A percentile compares a stretch with the other conserved stretches of the same genome.
Evolutionary conservation across 2,329 filamentous ascomycete genomes (phyloP).

Genomic region (Paraconiothyrium sp.): DNA sequence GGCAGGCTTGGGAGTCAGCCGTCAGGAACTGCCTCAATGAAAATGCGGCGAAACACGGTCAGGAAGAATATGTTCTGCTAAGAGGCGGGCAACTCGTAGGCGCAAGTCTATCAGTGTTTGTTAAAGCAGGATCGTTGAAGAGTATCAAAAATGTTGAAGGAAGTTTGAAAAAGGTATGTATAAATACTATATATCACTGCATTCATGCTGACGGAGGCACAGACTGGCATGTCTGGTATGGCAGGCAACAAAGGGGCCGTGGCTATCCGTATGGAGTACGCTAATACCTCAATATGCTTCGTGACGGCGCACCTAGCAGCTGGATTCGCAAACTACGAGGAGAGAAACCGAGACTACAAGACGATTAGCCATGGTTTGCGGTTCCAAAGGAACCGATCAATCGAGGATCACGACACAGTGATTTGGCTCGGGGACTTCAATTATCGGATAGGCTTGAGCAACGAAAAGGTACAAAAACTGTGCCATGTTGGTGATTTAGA

Average conservation of each 20-base stretch:
- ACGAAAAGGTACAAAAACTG: constrained; percentile 79
- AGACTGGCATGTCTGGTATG: constrained; percentile 91
- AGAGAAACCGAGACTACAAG: constrained; percentile 90
- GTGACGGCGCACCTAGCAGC: constrained; percentile 96
- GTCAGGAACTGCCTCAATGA: constrained; percentile 81
- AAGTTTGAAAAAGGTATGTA: constrained; percentile 80
- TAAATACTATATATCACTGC: background rate
- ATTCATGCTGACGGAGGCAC: constrained; percentile 46
- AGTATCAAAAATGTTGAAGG: constrained; percentile 97
- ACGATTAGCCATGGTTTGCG: constrained; percentile 87
- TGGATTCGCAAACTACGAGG: constrained; percentile 95
- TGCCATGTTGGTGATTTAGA: constrained; percentile 78
- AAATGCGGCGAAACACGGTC: constrained; percentile 70
- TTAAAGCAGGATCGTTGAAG: constrained; percentile 77
- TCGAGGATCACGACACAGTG: constrained; percentile 90
- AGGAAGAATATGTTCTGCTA: constrained; percentile 86
- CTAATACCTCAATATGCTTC: constrained; percentile 91
- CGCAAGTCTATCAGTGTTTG: constrained; percentile 90
- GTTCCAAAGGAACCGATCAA: constrained; percentile 89
- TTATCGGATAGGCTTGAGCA: constrained; percentile 87
- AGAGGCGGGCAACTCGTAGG: constrained; percentile 94
- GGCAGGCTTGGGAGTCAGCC: constrained; percentile 85
- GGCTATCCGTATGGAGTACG: constrained; percentile 93
- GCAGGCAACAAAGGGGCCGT: constrained; percentile 98
- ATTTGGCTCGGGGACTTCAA: constrained; percentile 98